Evolutionary conservation across 768 basidiomycete genomes (phyloP).

Genomic region (Macrolepiota albuminosa): DNA sequence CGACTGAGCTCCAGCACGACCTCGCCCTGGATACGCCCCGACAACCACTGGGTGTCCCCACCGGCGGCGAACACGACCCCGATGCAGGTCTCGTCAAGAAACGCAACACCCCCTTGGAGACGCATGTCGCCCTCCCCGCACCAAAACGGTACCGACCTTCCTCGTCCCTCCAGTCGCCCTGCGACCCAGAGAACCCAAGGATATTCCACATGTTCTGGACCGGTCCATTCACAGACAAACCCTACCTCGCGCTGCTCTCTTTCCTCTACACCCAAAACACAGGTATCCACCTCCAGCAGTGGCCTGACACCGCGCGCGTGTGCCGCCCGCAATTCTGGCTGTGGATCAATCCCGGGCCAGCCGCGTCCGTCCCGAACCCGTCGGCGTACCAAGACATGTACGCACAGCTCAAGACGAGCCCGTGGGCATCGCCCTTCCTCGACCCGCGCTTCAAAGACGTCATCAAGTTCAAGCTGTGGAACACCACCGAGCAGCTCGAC

Average conservation of each 20-base stretch:
- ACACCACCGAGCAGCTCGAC: conserved; percentile 93
- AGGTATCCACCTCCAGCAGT: conserved; percentile 57
- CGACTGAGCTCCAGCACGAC: conserved; percentile 20
- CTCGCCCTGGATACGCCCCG: conserved; percentile 16
- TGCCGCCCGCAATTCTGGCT: conserved; percentile 93
- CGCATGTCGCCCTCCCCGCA: conserved; percentile 42
- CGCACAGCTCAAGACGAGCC: conserved; percentile 66
- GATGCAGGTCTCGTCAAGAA: conserved; percentile 56
- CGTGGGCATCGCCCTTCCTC: conserved; percentile 91
- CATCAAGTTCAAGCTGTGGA: conserved; percentile 93
- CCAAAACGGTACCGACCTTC: conserved; percentile 39
- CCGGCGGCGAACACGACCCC: conserved; percentile 30
- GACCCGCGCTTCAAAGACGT: conserved; percentile 85
- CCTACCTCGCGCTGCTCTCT: conserved; percentile 87
- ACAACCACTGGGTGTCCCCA: conserved; percentile 19
- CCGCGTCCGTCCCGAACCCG: conserved; percentile 77
- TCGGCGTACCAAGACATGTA: conserved; percentile 80
- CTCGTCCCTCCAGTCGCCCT: conserved; percentile 41
- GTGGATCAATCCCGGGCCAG: conserved; percentile 95
- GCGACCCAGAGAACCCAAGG: conserved; percentile 73
- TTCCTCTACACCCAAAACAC: conserved; percentile 94
- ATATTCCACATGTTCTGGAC: conserved; percentile 98
- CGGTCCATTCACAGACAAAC: conserved; percentile 94
- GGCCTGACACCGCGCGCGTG: conserved; percentile 36
- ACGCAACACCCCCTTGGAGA: conserved; percentile 55